Conservation (phyloP, 2,329 filamentous ascomycete species). For the Talaromyces sp. region DNA sequence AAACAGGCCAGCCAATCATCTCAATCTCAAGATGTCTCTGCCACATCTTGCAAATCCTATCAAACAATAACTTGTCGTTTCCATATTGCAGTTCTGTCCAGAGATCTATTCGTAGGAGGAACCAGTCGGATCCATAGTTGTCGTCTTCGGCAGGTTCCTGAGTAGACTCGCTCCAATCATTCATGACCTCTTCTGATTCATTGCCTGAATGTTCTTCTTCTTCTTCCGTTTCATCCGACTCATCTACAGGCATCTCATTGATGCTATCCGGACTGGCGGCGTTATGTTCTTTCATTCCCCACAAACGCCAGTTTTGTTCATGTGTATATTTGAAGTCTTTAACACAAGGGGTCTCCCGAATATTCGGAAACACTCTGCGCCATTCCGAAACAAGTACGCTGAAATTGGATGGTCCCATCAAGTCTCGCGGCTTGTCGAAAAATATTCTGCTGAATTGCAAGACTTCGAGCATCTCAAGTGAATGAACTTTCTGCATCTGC, state of each 20-base stretch:
- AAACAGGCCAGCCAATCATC: background rate
- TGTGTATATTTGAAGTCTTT: no score
- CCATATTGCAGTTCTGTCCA: background rate
- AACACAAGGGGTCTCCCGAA: background rate
- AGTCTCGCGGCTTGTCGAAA: background rate
- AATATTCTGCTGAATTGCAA: background rate
- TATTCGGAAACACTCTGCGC: conserved; percentile 3
- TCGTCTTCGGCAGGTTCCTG: background rate
- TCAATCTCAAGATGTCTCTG: background rate
- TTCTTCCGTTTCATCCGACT: background rate
- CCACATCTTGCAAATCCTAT: background rate
- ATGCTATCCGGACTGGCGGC: no score
- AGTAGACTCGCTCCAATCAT: no score
- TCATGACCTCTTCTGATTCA: no score
- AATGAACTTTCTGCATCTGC: background rate
- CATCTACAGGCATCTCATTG: background rate
- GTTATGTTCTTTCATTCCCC: no score
- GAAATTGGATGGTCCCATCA: background rate
- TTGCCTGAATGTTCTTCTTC: no score
- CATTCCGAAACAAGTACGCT: background rate
- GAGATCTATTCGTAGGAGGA: background rate
- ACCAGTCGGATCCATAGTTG: background rate
- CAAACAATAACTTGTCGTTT: background rate
- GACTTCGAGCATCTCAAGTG: background rate
- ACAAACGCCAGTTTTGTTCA: no score